Base-by-base conservation (phyloP, 208 protist genomes). In the Wallacemonas sp. region DNA sequence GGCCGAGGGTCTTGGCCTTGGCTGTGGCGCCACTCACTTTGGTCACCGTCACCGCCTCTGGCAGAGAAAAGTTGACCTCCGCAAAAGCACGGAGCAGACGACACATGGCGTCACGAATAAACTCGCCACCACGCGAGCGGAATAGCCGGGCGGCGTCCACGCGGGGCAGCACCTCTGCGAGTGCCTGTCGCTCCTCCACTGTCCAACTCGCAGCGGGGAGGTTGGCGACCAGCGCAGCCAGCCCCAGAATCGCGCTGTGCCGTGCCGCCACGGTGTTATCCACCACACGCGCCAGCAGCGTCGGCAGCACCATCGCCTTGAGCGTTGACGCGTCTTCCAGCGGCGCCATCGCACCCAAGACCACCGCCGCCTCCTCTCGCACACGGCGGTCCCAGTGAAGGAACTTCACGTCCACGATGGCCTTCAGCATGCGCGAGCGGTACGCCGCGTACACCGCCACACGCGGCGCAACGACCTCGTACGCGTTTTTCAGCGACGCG, bases 131-230 rank as follows among this genome's bases (percentile, higher is more conserved):
- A 39, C 95, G 90, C 1, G 94, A 91, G 66, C 95, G 84, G 72
- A 97, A 99, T 49, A 98, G 74, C n/a, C 92, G 90, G 30, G 85
- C 84, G 28, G 85, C 79, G 66, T 98, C 96, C 17, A 99, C 65
- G 11, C 81, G 76, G 19, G 83, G 79, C 34, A 95, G 70, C 22
- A 98, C 61, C 9, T 64, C 36, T 11, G 62, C 74, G 33, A 97
- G 51, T 15, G 42, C n/a, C 54, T 34, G 36, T 19, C 51, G 33
- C 39, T 82, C 53, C 54, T 45, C 53, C 39, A 68, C 66, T 1
- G 69, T 54, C 83, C 86, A 91, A 44, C 65, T 42, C 14, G 42
- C 36, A 27, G 64, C 46, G 2, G 88, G 80, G 17, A 98, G 69
- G 19, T 53, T 33, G 26, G 84, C 70, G 2, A 98, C 71, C 38